Evolutionary conservation across 441 rosid genomes (phyloP).

Genomic region (Croton setiger): DNA sequence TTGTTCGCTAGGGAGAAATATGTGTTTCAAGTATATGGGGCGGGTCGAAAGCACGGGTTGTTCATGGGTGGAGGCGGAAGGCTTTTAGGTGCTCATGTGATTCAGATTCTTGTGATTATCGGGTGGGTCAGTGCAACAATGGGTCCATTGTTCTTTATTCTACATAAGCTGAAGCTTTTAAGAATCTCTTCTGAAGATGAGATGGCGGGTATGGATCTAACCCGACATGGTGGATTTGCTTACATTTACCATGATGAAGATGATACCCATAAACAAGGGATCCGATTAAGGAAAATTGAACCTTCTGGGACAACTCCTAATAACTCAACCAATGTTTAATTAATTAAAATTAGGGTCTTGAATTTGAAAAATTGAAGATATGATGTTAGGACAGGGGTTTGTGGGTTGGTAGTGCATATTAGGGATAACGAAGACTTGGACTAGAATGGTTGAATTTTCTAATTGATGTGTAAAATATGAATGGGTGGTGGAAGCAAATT

Average conservation of each 20-base stretch:
- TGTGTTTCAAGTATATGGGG: constrained; percentile 49
- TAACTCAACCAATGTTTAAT: neutral
- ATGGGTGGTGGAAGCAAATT: no score
- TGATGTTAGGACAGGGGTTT: no score
- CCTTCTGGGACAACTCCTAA: constrained; percentile 25
- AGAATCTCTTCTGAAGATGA: constrained; percentile 76
- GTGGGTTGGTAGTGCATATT: neutral
- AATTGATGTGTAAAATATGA: no score
- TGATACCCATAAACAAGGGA: constrained; percentile 32
- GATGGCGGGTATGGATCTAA: constrained; percentile 78
- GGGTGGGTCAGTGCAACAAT: constrained; percentile 91
- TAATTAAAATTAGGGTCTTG: neutral
- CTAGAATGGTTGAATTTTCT: no score
- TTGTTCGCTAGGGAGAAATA: constrained; percentile 60
- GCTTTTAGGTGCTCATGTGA: constrained; percentile 67
- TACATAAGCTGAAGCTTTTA: constrained; percentile 47
- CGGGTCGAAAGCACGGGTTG: constrained; percentile 49
- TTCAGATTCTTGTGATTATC: constrained; percentile 58
- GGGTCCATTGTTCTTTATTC: constrained; percentile 65
- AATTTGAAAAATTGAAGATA: neutral
- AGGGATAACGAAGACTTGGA: constrained; percentile 23
- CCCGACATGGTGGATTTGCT: constrained; percentile 80
- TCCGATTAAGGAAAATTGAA: constrained; percentile 38
- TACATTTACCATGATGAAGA: constrained; percentile 63
- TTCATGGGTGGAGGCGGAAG: constrained; percentile 87